These are phyloP conservation scores for Favolaschia claudopus DNA, from an alignment of 768 basidiomycete species.

Conservation along the genomic window DNA sequence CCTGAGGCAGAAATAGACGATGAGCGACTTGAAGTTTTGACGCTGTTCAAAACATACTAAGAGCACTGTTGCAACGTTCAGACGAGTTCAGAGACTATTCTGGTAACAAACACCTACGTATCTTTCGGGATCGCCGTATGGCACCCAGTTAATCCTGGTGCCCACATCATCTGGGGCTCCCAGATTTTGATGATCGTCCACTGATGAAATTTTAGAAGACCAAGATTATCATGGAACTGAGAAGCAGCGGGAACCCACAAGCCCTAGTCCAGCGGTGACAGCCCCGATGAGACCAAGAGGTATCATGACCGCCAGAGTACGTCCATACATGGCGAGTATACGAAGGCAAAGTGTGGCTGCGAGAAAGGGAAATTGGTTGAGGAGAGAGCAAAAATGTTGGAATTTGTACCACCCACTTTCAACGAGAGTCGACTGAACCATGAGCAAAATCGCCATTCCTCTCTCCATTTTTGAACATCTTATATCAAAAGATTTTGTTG, in stretches of 20 bases:
- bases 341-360: slow-evolving; percentile 16
- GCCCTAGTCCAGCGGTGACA: slow-evolving; percentile 4
- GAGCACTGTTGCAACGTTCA: neutral
- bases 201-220: neutral
- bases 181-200: slow-evolving; percentile 21
- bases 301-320: neutral
- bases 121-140: slow-evolving; percentile 19
- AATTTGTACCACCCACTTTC: neutral
- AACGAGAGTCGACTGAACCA: slow-evolving; percentile 11
- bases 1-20: neutral
- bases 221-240: neutral
- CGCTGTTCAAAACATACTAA: neutral
- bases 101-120: slow-evolving; percentile 6
- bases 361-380: neutral
- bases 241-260: neutral
- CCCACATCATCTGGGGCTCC: slow-evolving; percentile 12
- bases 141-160: slow-evolving; percentile 14
- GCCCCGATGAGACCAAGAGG: neutral
- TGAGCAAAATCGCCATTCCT: slow-evolving; percentile 4
- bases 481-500: neutral
- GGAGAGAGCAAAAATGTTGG: neutral
- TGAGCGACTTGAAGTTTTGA: neutral
- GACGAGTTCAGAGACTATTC: neutral
- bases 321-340: slow-evolving; percentile 17
- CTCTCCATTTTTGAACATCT: slow-evolving; percentile 21